phyloP scores from a whole-genome alignment of 129 eudicot genomes.

The Chrysanthemum makinoi region DNA sequence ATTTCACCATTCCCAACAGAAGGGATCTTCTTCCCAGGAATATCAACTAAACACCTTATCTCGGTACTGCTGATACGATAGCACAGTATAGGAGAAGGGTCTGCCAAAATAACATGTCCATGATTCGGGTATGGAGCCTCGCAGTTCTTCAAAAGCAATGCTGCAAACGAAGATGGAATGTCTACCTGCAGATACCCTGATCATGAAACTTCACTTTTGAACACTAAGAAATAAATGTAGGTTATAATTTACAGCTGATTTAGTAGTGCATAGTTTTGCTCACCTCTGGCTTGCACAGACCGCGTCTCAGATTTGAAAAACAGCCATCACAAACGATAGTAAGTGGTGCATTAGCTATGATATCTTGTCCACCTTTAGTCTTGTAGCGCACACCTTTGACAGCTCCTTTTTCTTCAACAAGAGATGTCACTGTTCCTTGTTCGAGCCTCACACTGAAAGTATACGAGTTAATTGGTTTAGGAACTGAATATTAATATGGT shows the following conservation, averaged over 20 bases:
- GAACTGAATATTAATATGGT: neutral
- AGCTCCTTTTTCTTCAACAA: conserved; percentile 60
- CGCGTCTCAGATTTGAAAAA: conserved; percentile 70
- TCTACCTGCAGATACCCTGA: conserved; percentile 40
- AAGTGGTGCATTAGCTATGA: conserved; percentile 56
- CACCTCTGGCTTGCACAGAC: conserved; percentile 73
- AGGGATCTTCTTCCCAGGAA: conserved; percentile 69
- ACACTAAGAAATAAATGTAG: neutral
- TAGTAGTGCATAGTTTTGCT: neutral
- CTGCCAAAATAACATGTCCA: conserved; percentile 64
- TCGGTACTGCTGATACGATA: conserved; percentile 72
- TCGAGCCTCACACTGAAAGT: conserved; percentile 55
- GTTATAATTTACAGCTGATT: neutral
- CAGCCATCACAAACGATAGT: conserved; percentile 84
- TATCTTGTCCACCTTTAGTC: conserved; percentile 49
- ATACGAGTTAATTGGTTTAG: neutral
- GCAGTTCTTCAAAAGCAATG: conserved; percentile 57
- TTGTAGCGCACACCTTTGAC: conserved; percentile 68
- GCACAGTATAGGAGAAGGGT: conserved; percentile 63
- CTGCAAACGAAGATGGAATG: conserved; percentile 54
- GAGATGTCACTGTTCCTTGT: conserved; percentile 74
- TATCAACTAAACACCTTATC: conserved; percentile 56
- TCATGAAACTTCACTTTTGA: neutral
- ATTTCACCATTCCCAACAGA: conserved; percentile 64
- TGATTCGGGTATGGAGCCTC: conserved; percentile 62